Base-by-base conservation (phyloP, 805 yeast species). In the Hanseniaspora nectarophila region DNA sequence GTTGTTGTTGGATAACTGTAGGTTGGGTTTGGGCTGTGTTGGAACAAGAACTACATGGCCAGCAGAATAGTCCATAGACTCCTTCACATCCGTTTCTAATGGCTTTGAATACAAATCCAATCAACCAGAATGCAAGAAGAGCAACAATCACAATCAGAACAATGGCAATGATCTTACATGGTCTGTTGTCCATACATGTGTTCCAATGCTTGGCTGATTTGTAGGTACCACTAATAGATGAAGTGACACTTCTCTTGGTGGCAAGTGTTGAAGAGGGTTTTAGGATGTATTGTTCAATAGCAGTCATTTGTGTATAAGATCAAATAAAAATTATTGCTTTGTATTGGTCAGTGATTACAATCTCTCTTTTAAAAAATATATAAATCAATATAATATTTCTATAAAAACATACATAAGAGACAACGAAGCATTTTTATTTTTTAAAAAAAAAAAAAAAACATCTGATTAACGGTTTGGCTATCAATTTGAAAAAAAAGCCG, bases 111-210 rank as follows among this genome's bases (percentile, higher is more conserved):
- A 85, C 23, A 0, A 78, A 73, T 13, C 75, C 69, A 1, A 82
- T 18, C 33, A 46, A 23, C 51, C 56, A 53, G 16, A 55, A 40
- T 2, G 34, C 38, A 7, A 45, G 2, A 21, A 53, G 40, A 13
- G 44, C 43, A 6, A 45, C 33, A n/a, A 49, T 32, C 21, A 35
- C 39, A 6, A 81, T 77, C 2, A 80, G 77, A 18, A 80, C 81
- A 40, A 82, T 81, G 10, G 80, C 85, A 20, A 79, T 75, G 53
- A 81, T 73, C 59, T 82, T 82, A 65, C 90, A 82, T 45, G 78
- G 69, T 32, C 64, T 75, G 64, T 81, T 80, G 61, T 72, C 81
- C 86, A 80, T 81, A 67, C 90, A 82, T 4, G 81, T 74, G 61
- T 78, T 75, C 88, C 89, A 82, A 44, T 60, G 54, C 58, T 69